Conservation (phyloP, 1,284 basidiomycete species). For the Moesziomyces parantarcticus region DNA sequence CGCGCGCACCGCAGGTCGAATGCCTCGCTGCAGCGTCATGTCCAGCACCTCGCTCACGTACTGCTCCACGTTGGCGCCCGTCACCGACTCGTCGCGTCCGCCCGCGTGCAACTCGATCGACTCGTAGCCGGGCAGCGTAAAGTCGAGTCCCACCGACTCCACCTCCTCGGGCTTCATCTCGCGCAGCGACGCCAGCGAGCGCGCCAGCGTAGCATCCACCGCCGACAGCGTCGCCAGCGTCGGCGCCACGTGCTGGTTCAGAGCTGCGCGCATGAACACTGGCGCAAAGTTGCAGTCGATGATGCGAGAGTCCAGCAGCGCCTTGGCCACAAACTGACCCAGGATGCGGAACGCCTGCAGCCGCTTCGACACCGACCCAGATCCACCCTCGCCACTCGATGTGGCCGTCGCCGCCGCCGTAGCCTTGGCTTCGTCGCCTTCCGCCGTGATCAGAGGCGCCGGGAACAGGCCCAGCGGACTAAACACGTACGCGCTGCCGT, state of each 20-base stretch:
- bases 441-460: conserved; percentile 71
- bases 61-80: conserved; percentile 84
- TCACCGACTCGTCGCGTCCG: conserved; percentile 82
- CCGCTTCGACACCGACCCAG: conserved; percentile 32
- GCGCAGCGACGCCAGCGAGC: conserved; percentile 82
- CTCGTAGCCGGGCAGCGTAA: conserved; percentile 89
- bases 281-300: conserved; percentile 95
- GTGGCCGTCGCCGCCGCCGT: neutral
- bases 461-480: conserved; percentile 88
- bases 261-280: conserved; percentile 86
- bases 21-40: conserved; percentile 65
- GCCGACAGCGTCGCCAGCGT: conserved; percentile 79
- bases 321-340: conserved; percentile 97
- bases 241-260: conserved; percentile 84
- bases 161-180: conserved; percentile 74
- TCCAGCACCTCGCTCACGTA: conserved; percentile 77
- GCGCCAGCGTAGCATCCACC: conserved; percentile 85
- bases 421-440: conserved; percentile 5
- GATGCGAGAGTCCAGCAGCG: conserved; percentile 94
- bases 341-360: conserved; percentile 87
- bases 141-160: conserved; percentile 90
- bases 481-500: conserved; percentile 62
- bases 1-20: conserved; percentile 57
- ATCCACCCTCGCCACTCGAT: neutral
- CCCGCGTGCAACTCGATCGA: conserved; percentile 88